A percentile compares a stretch with the other conserved stretches of the same genome.
Evolutionary conservation across 495 filamentous ascomycete genomes (phyloP).

Genomic region (Aspergillus saccharolyticus): DNA sequence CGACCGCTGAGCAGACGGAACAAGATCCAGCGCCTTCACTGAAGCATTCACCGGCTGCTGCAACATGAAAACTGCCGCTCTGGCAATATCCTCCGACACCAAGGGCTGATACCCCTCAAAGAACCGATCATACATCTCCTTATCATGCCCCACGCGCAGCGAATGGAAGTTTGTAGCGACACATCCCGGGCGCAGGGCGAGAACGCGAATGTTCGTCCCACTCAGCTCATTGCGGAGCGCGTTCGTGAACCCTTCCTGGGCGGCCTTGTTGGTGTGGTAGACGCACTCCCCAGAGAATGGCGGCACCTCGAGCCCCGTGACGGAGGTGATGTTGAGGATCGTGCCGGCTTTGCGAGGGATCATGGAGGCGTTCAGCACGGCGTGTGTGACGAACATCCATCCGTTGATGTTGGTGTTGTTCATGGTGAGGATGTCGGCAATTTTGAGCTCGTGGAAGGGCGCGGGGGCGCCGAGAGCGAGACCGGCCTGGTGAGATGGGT

Average conservation of each 20-base stretch:
- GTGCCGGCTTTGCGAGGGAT: slow-evolving; percentile 23
- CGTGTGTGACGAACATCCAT: slow-evolving; percentile 26
- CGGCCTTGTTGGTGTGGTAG: slow-evolving; percentile 38
- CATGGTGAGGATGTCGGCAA: slow-evolving; percentile 26
- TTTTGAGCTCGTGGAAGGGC: slow-evolving; percentile 22
- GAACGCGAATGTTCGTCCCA: slow-evolving; percentile 32
- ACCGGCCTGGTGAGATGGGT: slow-evolving; percentile 20
- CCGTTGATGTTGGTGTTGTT: slow-evolving; percentile 34
- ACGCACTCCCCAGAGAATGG: slow-evolving; percentile 35
- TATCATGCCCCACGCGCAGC: slow-evolving; percentile 29
- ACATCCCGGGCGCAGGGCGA: slow-evolving; percentile 32
- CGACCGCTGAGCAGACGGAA: slow-evolving; percentile 29
- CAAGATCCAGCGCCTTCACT: slow-evolving; percentile 35
- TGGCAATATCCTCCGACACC: slow-evolving; percentile 27
- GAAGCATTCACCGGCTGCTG: slow-evolving; percentile 22
- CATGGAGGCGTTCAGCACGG: slow-evolving; percentile 31
- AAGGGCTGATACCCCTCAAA: slow-evolving; percentile 32
- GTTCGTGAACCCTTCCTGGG: slow-evolving; percentile 36
- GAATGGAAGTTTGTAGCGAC: slow-evolving; percentile 38
- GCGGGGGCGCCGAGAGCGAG: slow-evolving; percentile 33
- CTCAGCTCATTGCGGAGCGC: slow-evolving; percentile 30
- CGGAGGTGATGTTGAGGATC: slow-evolving; percentile 35
- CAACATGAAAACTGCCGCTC: slow-evolving; percentile 30
- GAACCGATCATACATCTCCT: slow-evolving; percentile 26
- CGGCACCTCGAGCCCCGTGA: slow-evolving; percentile 32